These are phyloP conservation scores for Didymella sp. DNA, from an alignment of 2,329 filamentous ascomycete genomes.

Conservation along the genomic window DNA sequence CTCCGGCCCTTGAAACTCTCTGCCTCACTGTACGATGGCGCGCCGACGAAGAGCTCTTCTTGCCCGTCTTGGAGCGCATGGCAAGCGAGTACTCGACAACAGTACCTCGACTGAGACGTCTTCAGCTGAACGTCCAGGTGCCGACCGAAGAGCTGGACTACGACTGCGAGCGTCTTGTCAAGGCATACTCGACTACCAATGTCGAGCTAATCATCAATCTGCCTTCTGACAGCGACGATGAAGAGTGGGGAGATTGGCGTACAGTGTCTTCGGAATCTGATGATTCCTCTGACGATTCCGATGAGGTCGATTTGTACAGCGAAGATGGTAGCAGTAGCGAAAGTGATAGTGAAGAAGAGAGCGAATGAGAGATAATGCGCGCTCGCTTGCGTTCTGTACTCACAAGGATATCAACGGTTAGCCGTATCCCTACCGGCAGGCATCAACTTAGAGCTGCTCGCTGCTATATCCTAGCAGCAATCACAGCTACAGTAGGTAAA, in stretches of 20 bases:
- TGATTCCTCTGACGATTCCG: conserved; percentile 24
- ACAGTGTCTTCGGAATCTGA: conserved; percentile 19
- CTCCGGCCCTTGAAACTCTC: conserved; percentile 21
- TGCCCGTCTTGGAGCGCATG: conserved; percentile 27
- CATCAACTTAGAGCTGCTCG: too few relatives aligned
- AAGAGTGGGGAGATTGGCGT: conserved; percentile 14
- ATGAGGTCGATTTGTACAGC: conserved; percentile 28
- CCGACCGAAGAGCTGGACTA: conserved; percentile 10
- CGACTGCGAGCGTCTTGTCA: conserved; percentile 23
- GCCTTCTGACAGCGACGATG: conserved; percentile 10
- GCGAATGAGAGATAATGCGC: too few relatives aligned
- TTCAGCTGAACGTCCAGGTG: conserved; percentile 17
- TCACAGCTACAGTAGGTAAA: too few relatives aligned
- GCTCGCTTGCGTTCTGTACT: too few relatives aligned
- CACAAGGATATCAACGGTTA: too few relatives aligned
- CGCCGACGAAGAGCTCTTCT: conserved; percentile 10
- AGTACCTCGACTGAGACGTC: conserved; percentile 15
- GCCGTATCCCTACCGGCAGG: too few relatives aligned
- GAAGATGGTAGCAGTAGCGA: background rate
- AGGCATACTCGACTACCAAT: conserved; percentile 7
- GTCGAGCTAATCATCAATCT: conserved; percentile 21
- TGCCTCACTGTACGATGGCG: conserved; percentile 12
- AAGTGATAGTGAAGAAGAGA: background rate
- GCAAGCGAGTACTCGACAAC: conserved; percentile 9
- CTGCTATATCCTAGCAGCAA: too few relatives aligned